Percentiles rank a stretch among this genome's conserved stretches.
Conservation (phyloP, 2,329 filamentous ascomycete species). For the Daldinia sp. region DNA sequence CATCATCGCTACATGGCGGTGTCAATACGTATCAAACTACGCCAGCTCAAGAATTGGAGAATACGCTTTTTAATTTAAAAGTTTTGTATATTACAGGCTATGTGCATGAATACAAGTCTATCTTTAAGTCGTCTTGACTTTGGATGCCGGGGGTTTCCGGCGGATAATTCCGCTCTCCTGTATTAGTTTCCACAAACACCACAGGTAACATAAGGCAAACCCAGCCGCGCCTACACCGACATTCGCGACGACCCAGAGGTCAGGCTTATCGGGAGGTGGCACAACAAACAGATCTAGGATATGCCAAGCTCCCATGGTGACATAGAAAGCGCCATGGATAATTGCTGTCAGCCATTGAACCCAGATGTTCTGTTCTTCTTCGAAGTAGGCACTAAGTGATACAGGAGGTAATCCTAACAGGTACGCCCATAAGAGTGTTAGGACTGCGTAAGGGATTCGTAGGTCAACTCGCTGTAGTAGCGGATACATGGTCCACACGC, state of each 20-base stretch:
- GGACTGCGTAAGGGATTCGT: slow-evolving; percentile 83
- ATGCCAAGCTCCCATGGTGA: slow-evolving; percentile 85
- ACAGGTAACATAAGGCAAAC: slow-evolving; percentile 88
- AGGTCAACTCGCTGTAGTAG: slow-evolving; percentile 88
- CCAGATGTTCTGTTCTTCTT: slow-evolving; percentile 60
- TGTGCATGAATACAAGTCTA: slow-evolving; percentile 4
- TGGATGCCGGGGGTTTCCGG: slow-evolving; percentile 42
- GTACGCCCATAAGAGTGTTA: slow-evolving; percentile 91
- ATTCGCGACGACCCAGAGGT: slow-evolving; percentile 94
- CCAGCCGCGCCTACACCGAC: slow-evolving; percentile 87
- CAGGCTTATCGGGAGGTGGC: slow-evolving; percentile 83
- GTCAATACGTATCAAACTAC: background rate
- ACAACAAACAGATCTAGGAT: slow-evolving; percentile 74
- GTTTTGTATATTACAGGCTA: slow-evolving; percentile 17
- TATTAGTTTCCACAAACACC: slow-evolving; percentile 82
- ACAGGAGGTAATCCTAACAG: slow-evolving; percentile 87
- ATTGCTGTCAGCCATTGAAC: slow-evolving; percentile 71
- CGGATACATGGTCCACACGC: slow-evolving; percentile 93
- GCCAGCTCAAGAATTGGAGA: background rate
- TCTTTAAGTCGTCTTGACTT: slow-evolving; percentile 48
- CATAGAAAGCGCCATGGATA: slow-evolving; percentile 81
- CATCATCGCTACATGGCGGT: too few relatives aligned
- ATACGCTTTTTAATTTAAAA: slow-evolving; percentile 15
- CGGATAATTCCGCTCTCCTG: slow-evolving; percentile 68
- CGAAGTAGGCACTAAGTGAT: slow-evolving; percentile 75